A percentile compares a stretch with the other conserved stretches of the same genome.
These are phyloP conservation scores for Phytopythium vexans DNA, from an alignment of 352 stramenopile species.

Conservation along the genomic window DNA sequence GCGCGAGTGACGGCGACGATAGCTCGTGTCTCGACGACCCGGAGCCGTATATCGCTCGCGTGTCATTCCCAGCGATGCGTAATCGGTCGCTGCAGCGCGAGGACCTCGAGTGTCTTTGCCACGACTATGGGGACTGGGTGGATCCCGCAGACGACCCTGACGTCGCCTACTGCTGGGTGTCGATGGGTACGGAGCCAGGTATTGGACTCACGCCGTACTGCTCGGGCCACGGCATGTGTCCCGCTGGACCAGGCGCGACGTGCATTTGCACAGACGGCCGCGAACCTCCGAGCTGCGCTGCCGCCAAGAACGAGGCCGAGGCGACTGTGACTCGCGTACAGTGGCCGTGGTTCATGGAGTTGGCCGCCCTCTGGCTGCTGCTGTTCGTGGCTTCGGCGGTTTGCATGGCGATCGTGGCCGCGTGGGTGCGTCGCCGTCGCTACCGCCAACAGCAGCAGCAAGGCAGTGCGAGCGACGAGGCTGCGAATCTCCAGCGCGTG, in stretches of 20 bases:
- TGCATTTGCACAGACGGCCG: slow-evolving; percentile 3
- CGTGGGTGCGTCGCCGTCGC: no score
- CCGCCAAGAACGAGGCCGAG: not conserved
- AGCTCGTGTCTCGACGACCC: slow-evolving; percentile 14
- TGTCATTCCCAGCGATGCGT: slow-evolving; percentile 12
- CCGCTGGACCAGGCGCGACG: not conserved
- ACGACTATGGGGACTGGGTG: not conserved
- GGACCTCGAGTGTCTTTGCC: no score
- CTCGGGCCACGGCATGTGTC: slow-evolving; percentile 12
- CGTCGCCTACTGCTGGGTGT: slow-evolving; percentile 22
- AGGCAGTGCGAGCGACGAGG: no score
- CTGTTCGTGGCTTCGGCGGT: no score
- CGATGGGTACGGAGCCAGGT: slow-evolving; percentile 4
- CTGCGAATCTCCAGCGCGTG: no score
- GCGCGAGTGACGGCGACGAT: slow-evolving; percentile 14
- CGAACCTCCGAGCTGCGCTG: not conserved
- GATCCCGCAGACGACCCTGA: slow-evolving; percentile 2
- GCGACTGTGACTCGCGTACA: not conserved
- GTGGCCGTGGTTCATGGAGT: not conserved
- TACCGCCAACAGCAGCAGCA: no score
- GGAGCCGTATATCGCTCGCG: slow-evolving; percentile 17
- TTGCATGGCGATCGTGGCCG: no score
- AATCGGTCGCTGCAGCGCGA: not conserved
- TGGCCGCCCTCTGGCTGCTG: not conserved
- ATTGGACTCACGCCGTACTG: slow-evolving; percentile 15